phyloP scores from a whole-genome alignment of 345 rosid species.

The Eucalyptus rudis region DNA sequence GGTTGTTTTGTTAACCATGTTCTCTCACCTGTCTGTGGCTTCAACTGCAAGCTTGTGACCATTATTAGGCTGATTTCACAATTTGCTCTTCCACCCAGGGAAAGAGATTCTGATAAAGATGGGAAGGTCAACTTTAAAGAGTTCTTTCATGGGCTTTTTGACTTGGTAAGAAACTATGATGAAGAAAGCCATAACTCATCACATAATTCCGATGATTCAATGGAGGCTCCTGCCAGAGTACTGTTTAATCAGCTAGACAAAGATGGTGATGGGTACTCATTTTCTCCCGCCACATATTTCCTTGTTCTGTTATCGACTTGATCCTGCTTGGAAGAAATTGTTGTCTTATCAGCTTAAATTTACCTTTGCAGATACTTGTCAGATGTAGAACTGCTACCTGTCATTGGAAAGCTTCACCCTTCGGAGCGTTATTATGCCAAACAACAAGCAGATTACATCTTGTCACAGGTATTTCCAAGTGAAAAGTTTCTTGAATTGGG shows the following conservation, averaged over 20 bases:
- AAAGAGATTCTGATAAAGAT: constrained; percentile 88
- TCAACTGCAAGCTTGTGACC: neutral
- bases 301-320: neutral
- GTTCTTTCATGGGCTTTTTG: constrained; percentile 87
- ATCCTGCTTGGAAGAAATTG: neutral
- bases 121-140: constrained; percentile 76
- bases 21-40: neutral
- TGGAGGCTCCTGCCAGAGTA: constrained; percentile 66
- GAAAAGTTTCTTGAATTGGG: neutral
- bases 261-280: constrained; percentile 73
- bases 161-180: constrained; percentile 76
- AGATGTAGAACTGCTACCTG: constrained; percentile 57
- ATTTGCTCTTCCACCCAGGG: constrained; percentile 31
- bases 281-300: neutral
- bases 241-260: constrained; percentile 80
- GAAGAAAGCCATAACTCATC: constrained; percentile 65
- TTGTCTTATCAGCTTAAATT: neutral
- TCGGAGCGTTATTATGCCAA: constrained; percentile 88
- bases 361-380: constrained; percentile 42
- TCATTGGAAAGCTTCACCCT: constrained; percentile 89
- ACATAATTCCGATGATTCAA: constrained; percentile 40
- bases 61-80: neutral
- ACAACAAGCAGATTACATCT: constrained; percentile 85
- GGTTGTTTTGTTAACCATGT: neutral
- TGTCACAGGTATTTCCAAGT: constrained; percentile 51